These are phyloP conservation scores for Metschnikowia kunwiensis DNA, from an alignment of 805 yeast species.

Conservation along the genomic window DNA sequence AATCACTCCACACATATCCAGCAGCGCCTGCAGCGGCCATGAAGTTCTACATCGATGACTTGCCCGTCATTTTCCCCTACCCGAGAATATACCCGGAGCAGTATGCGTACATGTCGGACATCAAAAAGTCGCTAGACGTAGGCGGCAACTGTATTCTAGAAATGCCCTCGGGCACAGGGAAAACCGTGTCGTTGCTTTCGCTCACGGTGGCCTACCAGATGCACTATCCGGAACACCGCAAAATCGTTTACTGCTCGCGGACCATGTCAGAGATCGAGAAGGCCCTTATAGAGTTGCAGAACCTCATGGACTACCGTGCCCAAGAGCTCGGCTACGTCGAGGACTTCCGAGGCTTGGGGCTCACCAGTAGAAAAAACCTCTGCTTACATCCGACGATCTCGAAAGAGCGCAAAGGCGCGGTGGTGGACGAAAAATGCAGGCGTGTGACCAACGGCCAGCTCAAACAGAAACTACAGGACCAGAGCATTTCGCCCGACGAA, in stretches of 20 bases:
- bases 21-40: slow-evolving; percentile 16
- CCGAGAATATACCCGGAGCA: slow-evolving; percentile 98
- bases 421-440: slow-evolving; percentile 96
- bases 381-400: slow-evolving; percentile 88
- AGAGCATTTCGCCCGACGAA: slow-evolving; percentile 45
- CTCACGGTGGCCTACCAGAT: slow-evolving; percentile 93
- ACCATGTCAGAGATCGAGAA: slow-evolving; percentile 99
- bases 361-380: slow-evolving; percentile 90
- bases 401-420: slow-evolving; percentile 83
- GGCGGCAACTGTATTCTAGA: slow-evolving; percentile 96
- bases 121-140: slow-evolving; percentile 87
- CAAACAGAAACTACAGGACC: slow-evolving; percentile 56
- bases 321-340: slow-evolving; percentile 82
- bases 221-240: slow-evolving; percentile 91
- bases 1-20: neutral
- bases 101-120: slow-evolving; percentile 95
- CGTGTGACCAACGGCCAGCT: slow-evolving; percentile 90
- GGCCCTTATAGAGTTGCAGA: slow-evolving; percentile 86
- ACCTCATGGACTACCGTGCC: slow-evolving; percentile 82
- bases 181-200: slow-evolving; percentile 87
- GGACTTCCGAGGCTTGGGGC: slow-evolving; percentile 90
- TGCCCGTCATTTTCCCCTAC: slow-evolving; percentile 94
- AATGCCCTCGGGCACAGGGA: slow-evolving; percentile 99
- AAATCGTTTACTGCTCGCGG: slow-evolving; percentile 96
- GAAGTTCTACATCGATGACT: slow-evolving; percentile 90